Base-by-base conservation (phyloP, 768 basidiomycete species). In the Sarcodon aspratus region DNA sequence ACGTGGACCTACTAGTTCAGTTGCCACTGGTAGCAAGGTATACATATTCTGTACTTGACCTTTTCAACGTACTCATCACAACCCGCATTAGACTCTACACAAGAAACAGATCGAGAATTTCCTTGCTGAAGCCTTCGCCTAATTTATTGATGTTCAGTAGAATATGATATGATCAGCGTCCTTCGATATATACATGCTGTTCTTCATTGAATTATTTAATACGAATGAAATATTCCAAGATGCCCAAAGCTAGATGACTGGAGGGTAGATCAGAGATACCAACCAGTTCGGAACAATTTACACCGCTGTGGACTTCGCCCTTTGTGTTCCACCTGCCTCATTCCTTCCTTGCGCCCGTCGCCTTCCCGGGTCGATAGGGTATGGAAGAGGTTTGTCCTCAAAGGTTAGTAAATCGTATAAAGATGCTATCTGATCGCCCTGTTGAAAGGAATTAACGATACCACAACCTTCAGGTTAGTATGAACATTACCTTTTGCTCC, bases 401-500 rank as follows among this genome's bases (percentile, higher is more conserved):
- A 87, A 92, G 36, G 70, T 72, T 54, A 96, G 68, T 33, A 92
- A 70, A 56, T 89, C 88, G 64, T 94, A 94, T 21, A 96, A 64
- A 0, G 85, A 79, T n/a, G 91, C 85, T 50, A 97, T 94, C 64
- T 95, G 92, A 66, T 95, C 88, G 18, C 92, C 92, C 89, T 92
- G 60, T 37, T 27, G 3, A 27, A 27, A 27, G 21, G 46, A 35
- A 45, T 54, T 21, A 57, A 52, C 42, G 17, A 46, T 46, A 32
- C 48, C 8, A 17, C 40, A 42, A 42, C 40, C 11, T 42, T 42
- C 46, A 45, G 50, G 33, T 34, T 18, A 32, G 33, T 44, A 18
- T 1, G 31, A 43, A 46, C 63, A 57, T 50, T 52, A 88, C 93
- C 84, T 94, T 97, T 57, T 82, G 79, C 59, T 98, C 96, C 36